Evolutionary conservation across 2,329 filamentous ascomycete genomes (phyloP), one percentile per base, ranked within the genome.

Genomic region (Botryotinia calthae): DNA sequence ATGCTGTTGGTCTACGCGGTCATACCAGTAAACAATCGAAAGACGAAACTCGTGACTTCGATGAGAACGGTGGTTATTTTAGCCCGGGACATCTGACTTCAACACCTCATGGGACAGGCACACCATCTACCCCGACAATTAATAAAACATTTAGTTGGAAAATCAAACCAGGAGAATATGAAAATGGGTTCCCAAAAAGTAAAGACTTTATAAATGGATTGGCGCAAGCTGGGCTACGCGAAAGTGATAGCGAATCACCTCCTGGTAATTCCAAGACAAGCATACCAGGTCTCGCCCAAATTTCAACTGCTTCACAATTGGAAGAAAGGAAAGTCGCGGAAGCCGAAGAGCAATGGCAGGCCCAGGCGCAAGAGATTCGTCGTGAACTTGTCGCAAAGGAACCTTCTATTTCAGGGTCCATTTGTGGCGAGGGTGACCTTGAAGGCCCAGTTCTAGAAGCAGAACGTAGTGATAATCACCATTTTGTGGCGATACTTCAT

Each of bases 1-100:
- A 95, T 79, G 93, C 90, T 4, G 92, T 97, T 51, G 93, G 93
- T 1, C 73, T 78, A 54, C 78, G 80, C 59, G 86, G 87, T 2
- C 88, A 91, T 74, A 78, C 79, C 64, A 85, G 82, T 76, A 86
- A 86, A 22, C 84, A 85, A n/a, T 89, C 88, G 6, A 87, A 84
- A 76, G 88, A 91, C 71, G 88, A 81, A 20, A 69, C 25, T 28
- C 58, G 69, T 61, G 78, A 77, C n/a, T 65, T 46, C n/a, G 77
- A 79, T 25, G 73, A 54, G 37, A 69, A 72, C 34, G 72, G 72
- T 16, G 74, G 72, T 40, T 79, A 79, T 58, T 78, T 78, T 59
- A 76, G 73, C 72, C 75, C 78, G 3, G 76, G 72, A 37, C 77
- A 74, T 73, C 66, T 75, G 37, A 73, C 76, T 46, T 74, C 71